A percentile compares a stretch with the other conserved stretches of the same genome.
Evolutionary conservation across 179 eudicot species (phyloP).

Genomic region (Silene coronaria): DNA sequence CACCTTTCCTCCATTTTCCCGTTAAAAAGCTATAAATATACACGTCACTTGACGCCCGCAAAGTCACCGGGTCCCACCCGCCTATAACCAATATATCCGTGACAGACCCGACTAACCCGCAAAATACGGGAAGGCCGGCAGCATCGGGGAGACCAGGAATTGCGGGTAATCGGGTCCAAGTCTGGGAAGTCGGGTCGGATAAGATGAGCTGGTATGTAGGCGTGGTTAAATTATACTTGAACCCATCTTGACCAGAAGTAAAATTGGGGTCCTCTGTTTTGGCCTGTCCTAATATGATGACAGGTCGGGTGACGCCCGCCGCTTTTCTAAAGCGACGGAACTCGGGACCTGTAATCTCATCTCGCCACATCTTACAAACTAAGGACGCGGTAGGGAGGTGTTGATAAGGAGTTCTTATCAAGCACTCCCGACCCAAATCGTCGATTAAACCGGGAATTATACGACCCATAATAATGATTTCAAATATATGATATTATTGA

Average conservation of each 20-base stretch:
- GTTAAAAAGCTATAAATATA: conserved; percentile 40
- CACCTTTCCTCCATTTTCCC: conserved; percentile 50
- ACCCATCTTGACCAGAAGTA: conserved; percentile 8
- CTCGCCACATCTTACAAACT: conserved; percentile 47
- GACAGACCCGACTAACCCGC: conserved; percentile 55
- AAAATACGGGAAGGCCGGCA: conserved; percentile 59
- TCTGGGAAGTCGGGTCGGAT: conserved; percentile 37
- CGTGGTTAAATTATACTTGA: conserved; percentile 10
- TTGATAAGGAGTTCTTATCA: conserved; percentile 40
- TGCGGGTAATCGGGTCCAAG: conserved; percentile 45
- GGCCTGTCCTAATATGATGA: conserved; percentile 50
- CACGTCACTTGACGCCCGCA: conserved; percentile 38
- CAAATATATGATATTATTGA: neutral
- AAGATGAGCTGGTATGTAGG: conserved; percentile 44
- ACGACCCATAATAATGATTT: conserved; percentile 34
- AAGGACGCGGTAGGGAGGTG: conserved; percentile 37
- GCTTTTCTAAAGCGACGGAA: conserved; percentile 35
- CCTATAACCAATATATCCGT: conserved; percentile 58
- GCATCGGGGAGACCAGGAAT: conserved; percentile 41
- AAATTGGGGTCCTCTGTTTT: conserved; percentile 13
- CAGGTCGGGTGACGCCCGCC: conserved; percentile 35
- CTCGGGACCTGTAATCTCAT: conserved; percentile 32
- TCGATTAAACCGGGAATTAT: conserved; percentile 50
- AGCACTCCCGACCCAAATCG: conserved; percentile 57
- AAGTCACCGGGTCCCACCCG: conserved; percentile 66